A percentile compares a stretch with the other conserved stretches of the same genome.
Conservation (phyloP, 139 green algal species). For the Asterochloris sp. region DNA sequence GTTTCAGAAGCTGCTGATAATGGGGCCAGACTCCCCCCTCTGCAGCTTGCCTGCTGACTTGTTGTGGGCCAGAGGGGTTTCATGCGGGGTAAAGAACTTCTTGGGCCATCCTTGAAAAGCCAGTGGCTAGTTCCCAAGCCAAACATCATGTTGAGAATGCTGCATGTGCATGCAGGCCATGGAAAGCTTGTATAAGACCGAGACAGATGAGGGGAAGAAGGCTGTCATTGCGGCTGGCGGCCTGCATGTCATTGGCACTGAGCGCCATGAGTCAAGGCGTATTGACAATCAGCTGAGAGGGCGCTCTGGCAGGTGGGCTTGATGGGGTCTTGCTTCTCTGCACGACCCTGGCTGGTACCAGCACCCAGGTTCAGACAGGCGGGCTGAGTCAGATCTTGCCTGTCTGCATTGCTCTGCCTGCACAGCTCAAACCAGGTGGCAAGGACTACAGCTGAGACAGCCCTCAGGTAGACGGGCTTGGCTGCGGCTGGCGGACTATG, state of each 20-base stretch:
- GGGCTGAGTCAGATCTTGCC: neutral
- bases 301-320: conserved; percentile 50
- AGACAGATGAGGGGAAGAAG: conserved; percentile 86
- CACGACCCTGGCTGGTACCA: conserved; percentile 22
- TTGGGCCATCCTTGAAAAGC: neutral
- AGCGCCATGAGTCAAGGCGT: conserved; percentile 91
- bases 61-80: neutral
- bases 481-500: no score
- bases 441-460: neutral
- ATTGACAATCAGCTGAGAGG: conserved; percentile 98
- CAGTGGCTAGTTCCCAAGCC: no score
- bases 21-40: neutral
- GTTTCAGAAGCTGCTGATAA: neutral
- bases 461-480: neutral
- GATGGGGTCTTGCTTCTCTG: conserved; percentile 29
- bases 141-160: neutral
- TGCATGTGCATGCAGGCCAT: conserved; percentile 50
- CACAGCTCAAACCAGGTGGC: no score
- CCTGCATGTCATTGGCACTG: conserved; percentile 95
- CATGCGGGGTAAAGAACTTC: no score
- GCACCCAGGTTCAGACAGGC: conserved; percentile 18
- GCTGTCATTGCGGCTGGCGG: conserved; percentile 76
- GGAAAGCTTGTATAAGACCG: conserved; percentile 78
- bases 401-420: neutral
- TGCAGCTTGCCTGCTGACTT: neutral